These are phyloP conservation scores for Blastocystis sp. DNA, from an alignment of 352 stramenopile genomes.

Conservation along the genomic window DNA sequence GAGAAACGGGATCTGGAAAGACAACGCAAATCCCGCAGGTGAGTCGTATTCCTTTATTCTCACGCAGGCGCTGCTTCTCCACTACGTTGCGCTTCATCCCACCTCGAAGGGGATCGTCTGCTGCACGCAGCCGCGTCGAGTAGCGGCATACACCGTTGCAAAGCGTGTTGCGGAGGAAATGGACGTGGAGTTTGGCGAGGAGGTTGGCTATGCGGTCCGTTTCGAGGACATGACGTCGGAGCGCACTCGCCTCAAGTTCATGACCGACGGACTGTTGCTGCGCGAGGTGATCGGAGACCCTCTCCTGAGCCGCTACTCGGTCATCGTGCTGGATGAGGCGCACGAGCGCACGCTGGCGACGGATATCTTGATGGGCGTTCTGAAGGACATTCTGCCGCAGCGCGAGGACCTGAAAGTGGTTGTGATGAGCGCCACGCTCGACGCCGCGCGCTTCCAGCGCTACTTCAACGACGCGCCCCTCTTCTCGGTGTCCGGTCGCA, in stretches of 20 bases:
- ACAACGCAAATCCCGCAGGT: conserved; percentile 78
- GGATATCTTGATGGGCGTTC: conserved; percentile 89
- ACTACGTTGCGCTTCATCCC: conserved; percentile 19
- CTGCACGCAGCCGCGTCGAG: conserved; percentile 90
- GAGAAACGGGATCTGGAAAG: conserved; percentile 92
- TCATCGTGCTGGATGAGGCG: conserved; percentile 90
- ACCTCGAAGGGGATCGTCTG: conserved; percentile 69
- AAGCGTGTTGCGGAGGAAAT: conserved; percentile 94
- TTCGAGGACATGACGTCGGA: conserved; percentile 87
- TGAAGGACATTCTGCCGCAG: conserved; percentile 87
- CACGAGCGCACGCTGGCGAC: conserved; percentile 91
- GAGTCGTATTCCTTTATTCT: conserved; percentile 4
- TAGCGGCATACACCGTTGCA: conserved; percentile 94
- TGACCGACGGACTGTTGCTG: conserved; percentile 89
- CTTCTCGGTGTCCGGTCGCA: conserved; percentile 84
- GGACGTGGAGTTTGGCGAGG: conserved; percentile 85
- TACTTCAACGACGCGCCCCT: conserved; percentile 87
- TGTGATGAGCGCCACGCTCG: conserved; percentile 95
- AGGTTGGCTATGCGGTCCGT: conserved; percentile 97
- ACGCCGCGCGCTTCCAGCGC: conserved; percentile 83
- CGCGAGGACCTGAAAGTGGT: conserved; percentile 88
- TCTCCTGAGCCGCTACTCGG: conserved; percentile 82
- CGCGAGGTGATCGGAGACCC: conserved; percentile 91
- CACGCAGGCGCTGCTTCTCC: conserved; percentile 30
- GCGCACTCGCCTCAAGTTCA: conserved; percentile 70